Evolutionary conservation across 2,329 filamentous ascomycete genomes (phyloP).

Genomic region (Fonsecaea nubica): DNA sequence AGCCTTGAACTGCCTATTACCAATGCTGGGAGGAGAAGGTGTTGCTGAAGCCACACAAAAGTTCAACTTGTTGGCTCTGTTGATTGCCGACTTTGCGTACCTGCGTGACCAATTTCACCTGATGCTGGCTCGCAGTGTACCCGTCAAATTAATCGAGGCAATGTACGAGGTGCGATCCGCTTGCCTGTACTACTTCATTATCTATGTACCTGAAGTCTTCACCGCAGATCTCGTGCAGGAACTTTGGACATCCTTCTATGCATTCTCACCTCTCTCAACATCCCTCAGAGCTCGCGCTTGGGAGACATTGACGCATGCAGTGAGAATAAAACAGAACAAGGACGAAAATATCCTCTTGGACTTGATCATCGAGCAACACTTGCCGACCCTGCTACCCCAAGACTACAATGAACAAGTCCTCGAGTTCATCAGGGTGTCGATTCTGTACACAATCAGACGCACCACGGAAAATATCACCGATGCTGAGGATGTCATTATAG

Average conservation of each 20-base stretch:
- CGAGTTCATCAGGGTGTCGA: slow-evolving; percentile 35
- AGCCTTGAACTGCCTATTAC: slow-evolving; percentile 24
- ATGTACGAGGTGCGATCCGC: slow-evolving; percentile 28
- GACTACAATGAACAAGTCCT: slow-evolving; percentile 33
- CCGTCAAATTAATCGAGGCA: slow-evolving; percentile 24
- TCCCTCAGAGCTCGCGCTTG: slow-evolving; percentile 72
- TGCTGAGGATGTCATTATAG: slow-evolving; percentile 49
- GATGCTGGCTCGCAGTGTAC: slow-evolving; percentile 15
- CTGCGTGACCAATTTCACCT: slow-evolving; percentile 23
- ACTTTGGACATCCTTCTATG: slow-evolving; percentile 77
- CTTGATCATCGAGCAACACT: slow-evolving; percentile 32
- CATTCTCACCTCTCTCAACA: slow-evolving; percentile 64
- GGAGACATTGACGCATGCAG: slow-evolving; percentile 65
- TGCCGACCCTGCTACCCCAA: slow-evolving; percentile 29
- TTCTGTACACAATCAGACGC: slow-evolving; percentile 30
- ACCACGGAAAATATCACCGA: slow-evolving; percentile 44
- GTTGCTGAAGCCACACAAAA: slow-evolving; percentile 16
- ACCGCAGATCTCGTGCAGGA: slow-evolving; percentile 65
- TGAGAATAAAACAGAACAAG: slow-evolving; percentile 44
- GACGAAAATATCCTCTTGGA: slow-evolving; percentile 32
- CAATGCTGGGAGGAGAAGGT: slow-evolving; percentile 16
- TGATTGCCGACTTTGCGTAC: slow-evolving; percentile 32
- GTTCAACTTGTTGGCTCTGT: slow-evolving; percentile 25
- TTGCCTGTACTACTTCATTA: slow-evolving; percentile 30
- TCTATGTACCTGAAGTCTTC: slow-evolving; percentile 67